Conservation (phyloP, 1,139 yeast species). For the Hyphopichia burtonii region DNA sequence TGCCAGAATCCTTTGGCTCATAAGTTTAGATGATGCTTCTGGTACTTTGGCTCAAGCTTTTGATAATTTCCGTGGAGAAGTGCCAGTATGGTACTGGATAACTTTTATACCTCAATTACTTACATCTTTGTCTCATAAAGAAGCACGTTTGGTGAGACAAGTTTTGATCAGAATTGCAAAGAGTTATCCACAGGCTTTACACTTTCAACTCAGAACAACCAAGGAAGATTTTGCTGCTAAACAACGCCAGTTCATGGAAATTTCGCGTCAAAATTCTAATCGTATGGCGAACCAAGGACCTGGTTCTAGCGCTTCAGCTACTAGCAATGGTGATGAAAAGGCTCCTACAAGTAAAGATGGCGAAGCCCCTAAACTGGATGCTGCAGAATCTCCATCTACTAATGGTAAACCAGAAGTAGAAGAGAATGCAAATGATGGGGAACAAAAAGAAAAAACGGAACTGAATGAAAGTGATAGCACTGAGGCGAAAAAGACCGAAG, state of each 20-base stretch:
- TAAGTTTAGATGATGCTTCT: constrained; percentile 82
- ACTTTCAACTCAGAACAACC: constrained; percentile 92
- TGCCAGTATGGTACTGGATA: constrained; percentile 99
- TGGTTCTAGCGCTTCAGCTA: constrained; percentile 6
- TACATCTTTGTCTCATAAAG: constrained; percentile 86
- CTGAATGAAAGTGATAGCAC: no score
- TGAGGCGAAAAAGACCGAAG: no score
- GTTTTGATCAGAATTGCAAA: constrained; percentile 90
- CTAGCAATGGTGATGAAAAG: constrained; percentile 5
- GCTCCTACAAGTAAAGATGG: no score
- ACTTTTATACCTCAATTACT: constrained; percentile 93
- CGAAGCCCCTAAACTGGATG: no score
- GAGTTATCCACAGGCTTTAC: constrained; percentile 95
- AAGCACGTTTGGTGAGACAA: constrained; percentile 84
- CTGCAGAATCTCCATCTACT: no score
- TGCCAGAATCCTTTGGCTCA: constrained; percentile 90
- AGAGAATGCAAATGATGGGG: no score
- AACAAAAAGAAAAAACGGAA: no score
- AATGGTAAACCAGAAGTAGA: no score
- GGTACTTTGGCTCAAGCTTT: constrained; percentile 86
- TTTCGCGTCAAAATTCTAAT: constrained; percentile 39
- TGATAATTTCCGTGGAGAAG: constrained; percentile 91
- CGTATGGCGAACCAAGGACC: background rate
- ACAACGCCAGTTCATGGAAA: constrained; percentile 74
- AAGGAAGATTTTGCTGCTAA: constrained; percentile 90